Percentiles rank a stretch among this genome's conserved stretches.
Conservation (phyloP, 495 filamentous ascomycete species). For the Trichoderma asperelloides region DNA sequence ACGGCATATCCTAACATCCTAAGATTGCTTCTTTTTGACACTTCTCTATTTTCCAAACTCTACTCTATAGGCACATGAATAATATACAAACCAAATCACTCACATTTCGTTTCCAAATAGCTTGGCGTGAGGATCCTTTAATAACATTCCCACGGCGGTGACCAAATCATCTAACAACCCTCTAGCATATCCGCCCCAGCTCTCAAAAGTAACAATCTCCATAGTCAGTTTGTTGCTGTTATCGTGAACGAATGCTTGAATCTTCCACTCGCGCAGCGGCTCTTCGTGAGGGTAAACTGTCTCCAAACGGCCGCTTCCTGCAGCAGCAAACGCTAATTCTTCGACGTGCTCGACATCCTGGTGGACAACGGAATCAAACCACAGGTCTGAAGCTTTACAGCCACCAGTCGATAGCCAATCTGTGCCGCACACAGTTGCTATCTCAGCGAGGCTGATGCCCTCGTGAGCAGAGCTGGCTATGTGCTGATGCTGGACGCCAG, state of each 20-base stretch:
- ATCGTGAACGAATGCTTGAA: slow-evolving; percentile 29
- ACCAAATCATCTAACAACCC: slow-evolving; percentile 28
- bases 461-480: slow-evolving; percentile 27
- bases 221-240: slow-evolving; percentile 29
- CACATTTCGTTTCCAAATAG: slow-evolving; percentile 9
- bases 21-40: too few relatives aligned
- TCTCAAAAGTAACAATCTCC: slow-evolving; percentile 35
- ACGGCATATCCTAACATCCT: too few relatives aligned
- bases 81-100: background rate
- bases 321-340: slow-evolving; percentile 22
- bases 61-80: background rate
- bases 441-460: slow-evolving; percentile 27
- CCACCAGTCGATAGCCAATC: background rate
- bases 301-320: slow-evolving; percentile 24
- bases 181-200: slow-evolving; percentile 29
- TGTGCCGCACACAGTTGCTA: slow-evolving; percentile 19
- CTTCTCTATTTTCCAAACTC: background rate
- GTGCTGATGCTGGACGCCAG: slow-evolving; percentile 28
- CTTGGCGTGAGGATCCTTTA: slow-evolving; percentile 19
- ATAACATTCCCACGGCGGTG: slow-evolving; percentile 20
- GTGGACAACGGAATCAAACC: slow-evolving; percentile 39
- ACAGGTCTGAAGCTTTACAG: slow-evolving; percentile 14
- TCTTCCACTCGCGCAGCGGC: slow-evolving; percentile 37
- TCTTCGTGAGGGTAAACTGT: slow-evolving; percentile 36
- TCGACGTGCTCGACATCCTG: slow-evolving; percentile 38